Conservation (phyloP, 2,329 filamentous ascomycete species). For the Penicillium sclerotiorum region DNA sequence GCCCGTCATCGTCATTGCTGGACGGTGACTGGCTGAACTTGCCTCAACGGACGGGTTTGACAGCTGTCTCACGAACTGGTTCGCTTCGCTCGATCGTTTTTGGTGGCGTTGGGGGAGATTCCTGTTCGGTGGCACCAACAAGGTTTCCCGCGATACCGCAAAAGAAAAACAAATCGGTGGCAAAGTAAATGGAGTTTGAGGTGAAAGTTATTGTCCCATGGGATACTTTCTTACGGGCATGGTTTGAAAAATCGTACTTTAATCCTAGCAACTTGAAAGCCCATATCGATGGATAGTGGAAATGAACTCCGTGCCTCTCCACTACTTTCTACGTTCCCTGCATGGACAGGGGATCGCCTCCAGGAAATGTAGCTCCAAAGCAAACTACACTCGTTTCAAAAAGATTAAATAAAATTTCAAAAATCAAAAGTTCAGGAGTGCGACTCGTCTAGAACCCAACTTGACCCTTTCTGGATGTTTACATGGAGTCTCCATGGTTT, state of each 20-base stretch:
- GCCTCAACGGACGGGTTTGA: constrained; percentile 12
- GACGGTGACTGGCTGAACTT: constrained; percentile 9
- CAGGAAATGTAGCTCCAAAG: too few species aligned
- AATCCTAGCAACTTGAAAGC: too few species aligned
- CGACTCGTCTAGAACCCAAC: not conserved
- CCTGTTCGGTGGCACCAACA: not conserved
- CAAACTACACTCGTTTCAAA: too few species aligned
- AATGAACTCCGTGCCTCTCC: too few species aligned
- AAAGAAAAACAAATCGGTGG: not conserved
- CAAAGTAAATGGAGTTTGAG: not conserved
- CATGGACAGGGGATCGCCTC: too few species aligned
- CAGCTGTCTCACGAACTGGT: constrained; percentile 19
- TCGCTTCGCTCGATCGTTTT: not conserved
- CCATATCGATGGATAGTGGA: too few species aligned
- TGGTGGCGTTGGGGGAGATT: not conserved
- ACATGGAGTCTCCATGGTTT: not conserved
- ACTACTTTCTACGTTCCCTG: too few species aligned
- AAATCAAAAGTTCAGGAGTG: constrained; percentile 3
- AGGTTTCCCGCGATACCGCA: constrained; percentile 9
- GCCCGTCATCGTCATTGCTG: constrained; percentile 10
- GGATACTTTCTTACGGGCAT: too few species aligned
- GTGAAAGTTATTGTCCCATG: not conserved
- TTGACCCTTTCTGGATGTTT: constrained; percentile 7
- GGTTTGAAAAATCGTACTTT: too few species aligned
- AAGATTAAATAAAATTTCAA: constrained; percentile 1